These are phyloP conservation scores for Asterophora lycoperdoides DNA, from an alignment of 768 basidiomycete genomes.

Conservation along the genomic window DNA sequence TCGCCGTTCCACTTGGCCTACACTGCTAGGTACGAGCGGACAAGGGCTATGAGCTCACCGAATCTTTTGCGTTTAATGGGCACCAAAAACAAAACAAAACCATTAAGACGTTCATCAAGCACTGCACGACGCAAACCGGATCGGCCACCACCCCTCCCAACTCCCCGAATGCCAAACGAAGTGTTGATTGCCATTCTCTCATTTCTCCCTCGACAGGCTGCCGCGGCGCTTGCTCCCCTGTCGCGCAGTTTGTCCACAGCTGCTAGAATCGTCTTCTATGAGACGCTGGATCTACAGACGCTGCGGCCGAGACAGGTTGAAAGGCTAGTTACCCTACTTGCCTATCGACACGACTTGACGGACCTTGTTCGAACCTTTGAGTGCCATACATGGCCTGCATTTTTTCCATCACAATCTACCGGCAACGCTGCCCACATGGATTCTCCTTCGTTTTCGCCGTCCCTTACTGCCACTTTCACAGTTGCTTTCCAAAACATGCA, in stretches of 20 bases:
- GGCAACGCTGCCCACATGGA: background rate
- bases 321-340: conserved; percentile 33
- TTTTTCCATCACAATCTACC: conserved; percentile 24
- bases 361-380: conserved; percentile 36
- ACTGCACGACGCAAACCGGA: conserved; percentile 1
- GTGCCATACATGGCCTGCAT: conserved; percentile 41
- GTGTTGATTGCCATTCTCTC: conserved; percentile 31
- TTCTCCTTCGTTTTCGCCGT: conserved; percentile 14
- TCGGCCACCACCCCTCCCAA: conserved; percentile 4
- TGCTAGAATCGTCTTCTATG: conserved; percentile 31
- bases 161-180: conserved; percentile 28
- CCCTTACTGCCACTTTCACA: conserved; percentile 39
- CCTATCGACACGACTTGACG: conserved; percentile 35
- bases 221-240: conserved; percentile 28
- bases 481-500: conserved; percentile 44
- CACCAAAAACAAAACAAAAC: conserved; percentile 18
- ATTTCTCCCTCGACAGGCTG: conserved; percentile 27
- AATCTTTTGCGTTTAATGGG: conserved; percentile 28
- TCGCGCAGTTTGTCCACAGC: conserved; percentile 32
- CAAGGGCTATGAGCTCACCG: conserved; percentile 36
- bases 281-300: conserved; percentile 29
- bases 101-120: conserved; percentile 8
- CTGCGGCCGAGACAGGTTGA: conserved; percentile 28
- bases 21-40: conserved; percentile 15
- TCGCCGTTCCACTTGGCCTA: conserved; percentile 13